Evolutionary conservation across 169 alveolate genomes (phyloP), one percentile per base, ranked within the genome.

Genomic region (Plasmodium billcollinsi): DNA sequence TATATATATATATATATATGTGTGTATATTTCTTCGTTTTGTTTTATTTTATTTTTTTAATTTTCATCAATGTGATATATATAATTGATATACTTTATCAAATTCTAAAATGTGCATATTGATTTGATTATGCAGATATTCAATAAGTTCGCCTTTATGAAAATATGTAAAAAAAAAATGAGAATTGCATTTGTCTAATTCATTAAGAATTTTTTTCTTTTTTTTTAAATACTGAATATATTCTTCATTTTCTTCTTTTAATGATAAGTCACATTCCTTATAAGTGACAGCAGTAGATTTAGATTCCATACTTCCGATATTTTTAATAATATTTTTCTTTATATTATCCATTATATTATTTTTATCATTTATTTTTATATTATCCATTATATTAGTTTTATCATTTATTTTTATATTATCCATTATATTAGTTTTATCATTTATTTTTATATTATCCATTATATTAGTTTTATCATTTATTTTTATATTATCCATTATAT

Each of bases 121-220:
- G 7, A 78, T 78, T 58, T 78, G 72, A 18, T 70, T 65, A 43
- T 65, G 89, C 15, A 78, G 62, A 45, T 78, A 78, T 24, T 78
- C 67, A 47, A 78, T 66, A 11, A 78, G 65, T 24, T 65, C 76
- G 12, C 89, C 89, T 61, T 78, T 78, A 43, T 78, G 89, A 70
- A 49, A 47, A 71, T 65, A 78, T 3, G 69, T 78, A 39, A 78
- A 78, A 70, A 78, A 66, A 24, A 78, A 78, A 12, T 50, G 78
- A 11, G 89, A 49, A 43, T 78, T 78, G 14, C 65, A 70, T 70
- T 66, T 78, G 20, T 70, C 66, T 14, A 78, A 43, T 59, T 78
- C 49, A 1, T 58, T 67, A n/a, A 78, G 76, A 14, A 78, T 78
- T 50, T 58, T 50, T 24, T 56, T 67, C 66, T 67, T 78, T 9